phyloP scores from a whole-genome alignment of 1,284 basidiomycete species.

The Rhizoctonia solani region DNA sequence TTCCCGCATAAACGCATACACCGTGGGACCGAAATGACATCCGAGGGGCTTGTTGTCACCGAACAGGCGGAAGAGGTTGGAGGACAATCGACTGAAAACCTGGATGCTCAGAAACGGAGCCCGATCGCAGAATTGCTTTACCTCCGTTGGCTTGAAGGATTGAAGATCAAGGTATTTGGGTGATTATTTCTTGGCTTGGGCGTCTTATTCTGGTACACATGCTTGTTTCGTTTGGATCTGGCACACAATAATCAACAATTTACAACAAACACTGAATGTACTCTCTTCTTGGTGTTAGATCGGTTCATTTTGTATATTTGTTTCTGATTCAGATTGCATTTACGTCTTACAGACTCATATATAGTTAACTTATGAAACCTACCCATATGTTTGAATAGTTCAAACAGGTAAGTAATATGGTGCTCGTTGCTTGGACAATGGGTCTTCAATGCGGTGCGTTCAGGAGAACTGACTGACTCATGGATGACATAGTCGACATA shows the following conservation, averaged over 20 bases:
- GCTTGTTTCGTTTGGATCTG: too few relatives aligned
- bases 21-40: conserved; percentile 79
- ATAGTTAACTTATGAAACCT: too few relatives aligned
- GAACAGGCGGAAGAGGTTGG: conserved; percentile 64
- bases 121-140: conserved; percentile 94
- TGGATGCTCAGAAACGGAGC: conserved; percentile 45
- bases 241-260: too few relatives aligned
- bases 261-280: too few relatives aligned
- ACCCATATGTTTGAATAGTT: too few relatives aligned
- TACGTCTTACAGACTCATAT: too few relatives aligned
- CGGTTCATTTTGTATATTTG: conserved; percentile 8
- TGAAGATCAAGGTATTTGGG: conserved; percentile 79
- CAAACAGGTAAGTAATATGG: too few relatives aligned
- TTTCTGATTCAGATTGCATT: too few relatives aligned
- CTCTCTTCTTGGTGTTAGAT: too few relatives aligned
- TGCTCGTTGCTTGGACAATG: too few relatives aligned
- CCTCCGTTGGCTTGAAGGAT: conserved; percentile 91
- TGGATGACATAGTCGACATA: conserved; percentile 36
- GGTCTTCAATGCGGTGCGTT: too few relatives aligned
- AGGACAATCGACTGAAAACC: conserved; percentile 43
- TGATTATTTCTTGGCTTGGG: conserved; percentile 44
- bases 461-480: conserved; percentile 4
- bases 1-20: conserved; percentile 79
- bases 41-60: conserved; percentile 75
- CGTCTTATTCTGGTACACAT: conserved; percentile 14